Evolutionary conservation across 2,329 filamentous ascomycete genomes (phyloP).

Genomic region (Dichotomopilus funicola): DNA sequence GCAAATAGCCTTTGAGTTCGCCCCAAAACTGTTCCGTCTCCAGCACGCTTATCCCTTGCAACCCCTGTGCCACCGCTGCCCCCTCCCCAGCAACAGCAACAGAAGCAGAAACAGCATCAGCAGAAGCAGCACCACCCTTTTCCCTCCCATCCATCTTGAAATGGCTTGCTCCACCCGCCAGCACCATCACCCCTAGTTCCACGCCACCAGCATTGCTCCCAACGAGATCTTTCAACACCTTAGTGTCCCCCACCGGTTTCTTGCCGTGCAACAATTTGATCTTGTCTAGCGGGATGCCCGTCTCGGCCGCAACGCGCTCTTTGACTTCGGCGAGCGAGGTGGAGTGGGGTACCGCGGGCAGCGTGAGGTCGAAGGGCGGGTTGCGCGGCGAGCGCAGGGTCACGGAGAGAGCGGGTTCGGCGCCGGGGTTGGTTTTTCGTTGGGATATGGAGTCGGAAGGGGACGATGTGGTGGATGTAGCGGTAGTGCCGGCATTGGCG

Average conservation of each 20-base stretch:
- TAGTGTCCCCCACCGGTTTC: constrained; percentile 74
- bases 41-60: constrained; percentile 55
- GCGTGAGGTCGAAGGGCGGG: constrained; percentile 57
- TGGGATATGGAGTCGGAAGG: background rate
- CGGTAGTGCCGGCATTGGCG: background rate
- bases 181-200: constrained; percentile 83
- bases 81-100: background rate
- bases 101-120: background rate
- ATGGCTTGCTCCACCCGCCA: constrained; percentile 54
- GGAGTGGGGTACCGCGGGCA: constrained; percentile 56
- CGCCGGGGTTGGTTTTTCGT: background rate
- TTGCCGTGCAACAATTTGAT: constrained; percentile 81
- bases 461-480: background rate
- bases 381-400: constrained; percentile 55
- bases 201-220: constrained; percentile 37
- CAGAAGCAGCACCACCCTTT: constrained; percentile 32
- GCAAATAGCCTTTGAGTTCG: constrained; percentile 74
- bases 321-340: constrained; percentile 79
- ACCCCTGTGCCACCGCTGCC: constrained; percentile 41
- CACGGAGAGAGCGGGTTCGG: background rate
- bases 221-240: constrained; percentile 68
- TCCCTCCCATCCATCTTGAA: constrained; percentile 23
- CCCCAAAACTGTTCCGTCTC: constrained; percentile 74
- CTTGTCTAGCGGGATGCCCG: constrained; percentile 63
- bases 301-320: constrained; percentile 55